These are phyloP conservation scores for Exsudoporus frostii DNA, from an alignment of 768 basidiomycete species.

Conservation along the genomic window DNA sequence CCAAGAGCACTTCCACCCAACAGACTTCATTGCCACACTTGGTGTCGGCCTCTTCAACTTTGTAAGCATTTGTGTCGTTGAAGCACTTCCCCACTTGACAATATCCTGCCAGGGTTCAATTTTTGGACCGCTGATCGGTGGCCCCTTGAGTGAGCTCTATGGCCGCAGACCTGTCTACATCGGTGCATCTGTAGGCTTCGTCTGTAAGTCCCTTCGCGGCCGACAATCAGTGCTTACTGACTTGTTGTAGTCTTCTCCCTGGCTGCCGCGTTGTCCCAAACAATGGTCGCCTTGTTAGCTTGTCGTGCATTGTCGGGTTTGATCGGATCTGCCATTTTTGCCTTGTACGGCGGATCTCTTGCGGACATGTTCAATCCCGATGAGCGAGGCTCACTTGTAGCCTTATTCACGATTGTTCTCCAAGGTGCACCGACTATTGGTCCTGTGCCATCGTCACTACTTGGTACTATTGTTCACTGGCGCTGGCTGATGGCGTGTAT, in stretches of 20 bases:
- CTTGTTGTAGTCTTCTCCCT: slow-evolving; percentile 17
- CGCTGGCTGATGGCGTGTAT: slow-evolving; percentile 23
- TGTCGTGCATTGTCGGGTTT: slow-evolving; percentile 24
- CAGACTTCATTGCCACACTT: slow-evolving; percentile 14
- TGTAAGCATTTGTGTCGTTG: not conserved
- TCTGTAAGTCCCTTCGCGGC: slow-evolving; percentile 2
- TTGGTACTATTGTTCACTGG: slow-evolving; percentile 21
- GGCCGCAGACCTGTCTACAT: slow-evolving; percentile 23
- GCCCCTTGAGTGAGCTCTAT: slow-evolving; percentile 23
- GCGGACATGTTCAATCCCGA: slow-evolving; percentile 23
- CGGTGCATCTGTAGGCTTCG: slow-evolving; percentile 18
- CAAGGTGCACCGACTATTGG: slow-evolving; percentile 28
- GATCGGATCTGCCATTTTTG: slow-evolving; percentile 18
- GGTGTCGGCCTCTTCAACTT: slow-evolving; percentile 24
- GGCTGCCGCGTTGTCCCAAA: slow-evolving; percentile 17
- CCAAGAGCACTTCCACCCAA: slow-evolving; percentile 20
- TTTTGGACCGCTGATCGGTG: slow-evolving; percentile 23
- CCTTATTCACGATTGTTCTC: slow-evolving; percentile 23
- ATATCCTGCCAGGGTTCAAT: slow-evolving; percentile 12
- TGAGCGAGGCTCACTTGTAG: slow-evolving; percentile 22
- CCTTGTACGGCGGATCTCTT: slow-evolving; percentile 25
- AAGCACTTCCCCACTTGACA: not conserved
- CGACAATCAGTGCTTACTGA: not conserved
- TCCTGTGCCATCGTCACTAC: slow-evolving; percentile 24
- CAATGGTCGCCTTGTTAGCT: slow-evolving; percentile 12